Evolutionary conservation across 75 land plant species (phyloP).

Genomic region (Ceratopteris richardii): DNA sequence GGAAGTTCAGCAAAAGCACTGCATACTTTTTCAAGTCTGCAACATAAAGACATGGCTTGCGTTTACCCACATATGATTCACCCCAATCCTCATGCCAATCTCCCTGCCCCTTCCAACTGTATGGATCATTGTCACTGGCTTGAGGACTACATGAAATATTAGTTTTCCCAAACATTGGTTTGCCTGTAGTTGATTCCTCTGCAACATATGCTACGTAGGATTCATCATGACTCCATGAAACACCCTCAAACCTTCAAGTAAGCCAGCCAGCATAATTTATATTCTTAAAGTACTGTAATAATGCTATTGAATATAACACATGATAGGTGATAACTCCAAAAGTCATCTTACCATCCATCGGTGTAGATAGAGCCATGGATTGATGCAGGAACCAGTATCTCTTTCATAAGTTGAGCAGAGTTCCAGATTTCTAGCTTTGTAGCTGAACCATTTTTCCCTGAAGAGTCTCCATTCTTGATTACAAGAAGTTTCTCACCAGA

Average conservation of each 20-base stretch:
- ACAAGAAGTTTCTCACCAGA: conserved; percentile 88
- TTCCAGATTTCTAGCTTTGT: conserved; percentile 79
- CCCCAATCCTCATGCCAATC: conserved; percentile 98
- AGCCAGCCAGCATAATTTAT: not conserved
- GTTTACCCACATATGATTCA: conserved; percentile 78
- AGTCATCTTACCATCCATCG: conserved; percentile 81
- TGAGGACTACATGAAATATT: conserved; percentile 36
- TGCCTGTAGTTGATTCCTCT: conserved; percentile 60
- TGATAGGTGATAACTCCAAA: not conserved
- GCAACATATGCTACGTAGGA: conserved; percentile 82
- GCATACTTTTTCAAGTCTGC: conserved; percentile 51
- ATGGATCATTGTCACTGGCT: conserved; percentile 42
- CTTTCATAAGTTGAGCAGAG: conserved; percentile 54
- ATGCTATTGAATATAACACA: too few species aligned
- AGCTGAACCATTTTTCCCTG: conserved; percentile 31
- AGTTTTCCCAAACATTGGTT: conserved; percentile 48
- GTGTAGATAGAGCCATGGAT: conserved; percentile 78
- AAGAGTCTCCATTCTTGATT: conserved; percentile 56
- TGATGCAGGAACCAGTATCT: conserved; percentile 56
- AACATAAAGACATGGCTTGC: conserved; percentile 68
- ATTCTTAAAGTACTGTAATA: too few species aligned
- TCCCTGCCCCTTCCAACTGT: conserved; percentile 94
- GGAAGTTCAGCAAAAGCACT: too few species aligned
- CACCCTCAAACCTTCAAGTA: conserved; percentile 84
- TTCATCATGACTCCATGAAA: conserved; percentile 88